Conservation (phyloP, 768 basidiomycete genomes). For the Hygrophorus pudorinus region DNA sequence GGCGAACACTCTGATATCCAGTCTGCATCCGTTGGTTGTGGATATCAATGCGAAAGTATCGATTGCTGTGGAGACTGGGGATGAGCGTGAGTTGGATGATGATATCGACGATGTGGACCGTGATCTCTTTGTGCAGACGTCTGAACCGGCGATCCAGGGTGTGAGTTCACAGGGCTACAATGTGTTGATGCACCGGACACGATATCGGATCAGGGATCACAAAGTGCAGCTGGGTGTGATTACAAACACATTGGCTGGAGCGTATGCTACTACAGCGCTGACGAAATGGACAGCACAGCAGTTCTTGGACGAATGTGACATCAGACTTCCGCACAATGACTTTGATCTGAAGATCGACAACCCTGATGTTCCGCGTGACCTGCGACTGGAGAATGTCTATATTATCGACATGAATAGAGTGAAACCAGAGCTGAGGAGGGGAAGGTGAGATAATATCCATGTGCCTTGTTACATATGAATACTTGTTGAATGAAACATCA, state of each 20-base stretch:
- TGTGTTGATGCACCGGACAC: conserved; percentile 5
- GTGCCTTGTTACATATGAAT: too few relatives aligned
- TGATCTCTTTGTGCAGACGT: neutral
- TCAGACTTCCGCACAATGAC: neutral
- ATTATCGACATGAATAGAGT: neutral
- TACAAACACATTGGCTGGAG: conserved; percentile 2
- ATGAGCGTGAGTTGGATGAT: neutral
- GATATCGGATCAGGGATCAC: conserved; percentile 4
- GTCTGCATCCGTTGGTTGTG: neutral
- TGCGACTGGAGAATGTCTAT: neutral
- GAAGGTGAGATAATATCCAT: neutral
- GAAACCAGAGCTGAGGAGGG: neutral
- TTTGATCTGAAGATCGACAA: neutral
- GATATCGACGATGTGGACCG: neutral
- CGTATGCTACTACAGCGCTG: neutral
- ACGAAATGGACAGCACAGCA: neutral
- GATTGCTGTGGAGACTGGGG: too few relatives aligned
- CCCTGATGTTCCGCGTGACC: neutral
- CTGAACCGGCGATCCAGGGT: neutral
- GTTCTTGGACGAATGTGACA: neutral
- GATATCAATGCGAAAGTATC: neutral
- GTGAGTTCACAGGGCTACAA: conserved; percentile 8
- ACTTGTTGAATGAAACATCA: too few relatives aligned
- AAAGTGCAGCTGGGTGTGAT: conserved; percentile 7
- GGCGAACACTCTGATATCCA: neutral